Conservation (phyloP, 2,329 filamentous ascomycete genomes). For the Trichothecium sympodiale region DNA sequence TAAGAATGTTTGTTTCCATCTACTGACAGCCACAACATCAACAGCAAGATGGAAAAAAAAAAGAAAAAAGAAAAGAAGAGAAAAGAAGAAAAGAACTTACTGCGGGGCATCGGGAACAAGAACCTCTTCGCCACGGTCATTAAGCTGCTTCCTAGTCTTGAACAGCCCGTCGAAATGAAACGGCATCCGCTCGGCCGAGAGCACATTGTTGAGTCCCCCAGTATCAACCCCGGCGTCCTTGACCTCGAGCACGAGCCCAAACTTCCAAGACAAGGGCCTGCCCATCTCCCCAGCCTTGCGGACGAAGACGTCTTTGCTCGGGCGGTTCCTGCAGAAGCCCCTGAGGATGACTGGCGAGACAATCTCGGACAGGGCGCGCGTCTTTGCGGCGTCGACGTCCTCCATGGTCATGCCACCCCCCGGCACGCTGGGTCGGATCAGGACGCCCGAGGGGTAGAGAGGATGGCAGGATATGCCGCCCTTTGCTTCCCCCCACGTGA, state of each 20-base stretch:
- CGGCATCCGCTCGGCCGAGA: conserved; percentile 43
- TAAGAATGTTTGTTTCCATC: no score
- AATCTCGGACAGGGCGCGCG: conserved; percentile 32
- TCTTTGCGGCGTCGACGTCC: conserved; percentile 31
- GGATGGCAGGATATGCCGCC: conserved; percentile 30
- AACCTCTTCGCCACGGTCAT: conserved; percentile 27
- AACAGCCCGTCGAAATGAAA: conserved; percentile 48
- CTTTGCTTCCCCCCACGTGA: conserved; percentile 25
- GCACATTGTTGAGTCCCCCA: conserved; percentile 37
- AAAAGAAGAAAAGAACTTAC: conserved; percentile 13
- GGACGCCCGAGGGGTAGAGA: conserved; percentile 33
- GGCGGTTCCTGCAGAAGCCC: conserved; percentile 33
- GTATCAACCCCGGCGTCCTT: conserved; percentile 34
- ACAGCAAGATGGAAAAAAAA: no score
- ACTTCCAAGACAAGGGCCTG: conserved; percentile 38
- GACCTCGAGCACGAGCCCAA: conserved; percentile 38
- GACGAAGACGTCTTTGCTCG: conserved; percentile 31
- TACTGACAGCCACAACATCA: no score
- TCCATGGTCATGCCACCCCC: conserved; percentile 23
- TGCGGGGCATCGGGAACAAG: conserved; percentile 29
- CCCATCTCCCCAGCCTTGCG: conserved; percentile 36
- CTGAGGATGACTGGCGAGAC: conserved; percentile 44
- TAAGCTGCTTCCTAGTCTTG: conserved; percentile 32
- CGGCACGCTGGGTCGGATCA: conserved; percentile 24
- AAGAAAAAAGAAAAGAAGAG: not conserved